Evolutionary conservation across 768 basidiomycete species (phyloP), one percentile per base, ranked within the genome.

Genomic region (Kwoniella shandongensis): DNA sequence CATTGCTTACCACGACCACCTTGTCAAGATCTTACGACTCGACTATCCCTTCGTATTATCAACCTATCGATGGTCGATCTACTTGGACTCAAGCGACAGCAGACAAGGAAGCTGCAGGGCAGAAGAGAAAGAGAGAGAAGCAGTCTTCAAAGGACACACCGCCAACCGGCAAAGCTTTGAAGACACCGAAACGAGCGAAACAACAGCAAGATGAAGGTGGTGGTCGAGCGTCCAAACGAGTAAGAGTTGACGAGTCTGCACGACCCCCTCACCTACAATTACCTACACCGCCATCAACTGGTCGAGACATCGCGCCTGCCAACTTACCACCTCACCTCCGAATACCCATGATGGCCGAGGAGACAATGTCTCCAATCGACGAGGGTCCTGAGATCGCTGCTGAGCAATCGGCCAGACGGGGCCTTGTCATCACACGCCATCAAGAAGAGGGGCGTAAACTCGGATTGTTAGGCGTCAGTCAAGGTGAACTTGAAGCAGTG

Each of bases 41-140:
- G 17, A 70, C 69, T 22, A 70, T 70, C 54, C 60, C 69, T 12
- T 62, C 63, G 29, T 70, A 70, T 49, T 70, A 70, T 38, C 65
- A 63, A 12, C 44, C 64, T 23, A 65, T 58, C 12, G 55, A 57
- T 50, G 61, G 60, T 2, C 44, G 35, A 20, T 18, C 44, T 35
- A 17, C 58, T 23, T 61, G 51, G 54, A 60, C 40, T 32, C 61
- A 57, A 38, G 40, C 52, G 15, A 66, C 48, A n/a, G 57, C 62
- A 18, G 59, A 65, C 13, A 58, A 58, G 32, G 39, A 52, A 32
- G n/a, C 54, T 17, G 12, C 56, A 2, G 50, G 27, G 8, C 39
- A 49, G 10, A 72, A 68, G 51, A 51, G 70, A 22, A 72, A 69
- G 54, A 48, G 67, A 27, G 62, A 59, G 25, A 54, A 40, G 32